Evolutionary conservation across 2,329 filamentous ascomycete species (phyloP).

Genomic region (Paecilomyces fulvus): DNA sequence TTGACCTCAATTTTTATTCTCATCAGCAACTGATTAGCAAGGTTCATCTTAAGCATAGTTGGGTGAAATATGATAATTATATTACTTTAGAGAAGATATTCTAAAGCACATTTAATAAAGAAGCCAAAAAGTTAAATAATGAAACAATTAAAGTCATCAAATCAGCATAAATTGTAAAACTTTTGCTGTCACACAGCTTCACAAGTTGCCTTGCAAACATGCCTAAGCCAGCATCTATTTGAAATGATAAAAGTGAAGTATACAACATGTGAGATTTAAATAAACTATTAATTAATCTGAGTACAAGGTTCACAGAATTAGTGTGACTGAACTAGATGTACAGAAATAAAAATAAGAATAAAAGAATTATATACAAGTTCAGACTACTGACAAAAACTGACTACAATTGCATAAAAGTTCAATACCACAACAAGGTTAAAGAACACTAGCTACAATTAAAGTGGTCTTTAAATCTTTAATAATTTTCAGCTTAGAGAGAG

Average conservation of each 20-base stretch:
- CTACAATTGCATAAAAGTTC: no score
- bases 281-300: constrained; percentile 26
- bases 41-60: constrained; percentile 28
- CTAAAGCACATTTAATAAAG: constrained; percentile 22
- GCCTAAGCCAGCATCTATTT: constrained; percentile 26
- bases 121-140: constrained; percentile 22
- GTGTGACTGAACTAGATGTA: no score
- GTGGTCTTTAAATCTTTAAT: no score
- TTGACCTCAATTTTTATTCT: constrained; percentile 32
- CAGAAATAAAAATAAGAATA: no score
- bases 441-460: no score
- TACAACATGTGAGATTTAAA: constrained; percentile 34
- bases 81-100: constrained; percentile 19
- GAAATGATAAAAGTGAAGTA: constrained; percentile 27
- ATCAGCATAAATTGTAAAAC: constrained; percentile 23
- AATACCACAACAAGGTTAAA: no score
- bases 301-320: no score
- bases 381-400: no score
- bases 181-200: constrained; percentile 29
- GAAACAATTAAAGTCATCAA: constrained; percentile 26
- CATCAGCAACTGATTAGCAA: constrained; percentile 25
- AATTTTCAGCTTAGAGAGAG: no score
- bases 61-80: constrained; percentile 27
- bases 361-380: no score
- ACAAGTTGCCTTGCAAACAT: constrained; percentile 32